Conservation (phyloP, 2,329 filamentous ascomycete genomes). For the Cladosporium sp. region DNA sequence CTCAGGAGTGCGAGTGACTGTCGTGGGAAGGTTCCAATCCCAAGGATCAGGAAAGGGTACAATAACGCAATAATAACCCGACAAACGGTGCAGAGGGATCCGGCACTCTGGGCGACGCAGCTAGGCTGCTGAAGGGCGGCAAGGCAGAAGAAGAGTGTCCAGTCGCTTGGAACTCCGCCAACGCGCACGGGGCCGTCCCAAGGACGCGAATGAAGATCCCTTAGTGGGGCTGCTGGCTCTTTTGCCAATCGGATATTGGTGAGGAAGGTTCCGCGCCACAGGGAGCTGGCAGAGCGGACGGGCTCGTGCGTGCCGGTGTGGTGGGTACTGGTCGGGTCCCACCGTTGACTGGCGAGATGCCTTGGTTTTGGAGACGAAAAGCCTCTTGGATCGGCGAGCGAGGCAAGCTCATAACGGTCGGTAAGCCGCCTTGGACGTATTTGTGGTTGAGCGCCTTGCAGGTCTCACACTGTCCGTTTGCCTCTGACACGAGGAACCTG, state of each 20-base stretch:
- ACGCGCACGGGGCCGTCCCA: neutral
- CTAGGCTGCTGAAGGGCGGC: constrained; percentile 8
- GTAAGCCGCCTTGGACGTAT: no score
- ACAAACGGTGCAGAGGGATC: constrained; percentile 10
- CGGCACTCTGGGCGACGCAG: constrained; percentile 4
- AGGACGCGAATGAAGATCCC: constrained; percentile 1
- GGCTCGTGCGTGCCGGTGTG: neutral
- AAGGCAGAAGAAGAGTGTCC: constrained; percentile 1
- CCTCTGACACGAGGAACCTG: no score
- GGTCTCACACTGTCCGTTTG: no score
- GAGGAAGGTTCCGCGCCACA: neutral
- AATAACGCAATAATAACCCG: constrained; percentile 9
- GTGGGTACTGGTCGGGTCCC: no score
- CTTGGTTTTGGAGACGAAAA: no score
- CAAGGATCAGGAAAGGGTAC: constrained; percentile 4
- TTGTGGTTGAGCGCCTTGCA: no score
- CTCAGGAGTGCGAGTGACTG: neutral
- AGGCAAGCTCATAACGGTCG: no score
- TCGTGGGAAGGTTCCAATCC: neutral
- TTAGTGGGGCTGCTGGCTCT: neutral
- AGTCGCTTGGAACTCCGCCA: neutral
- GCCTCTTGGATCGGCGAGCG: no score
- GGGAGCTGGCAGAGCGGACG: constrained; percentile 2
- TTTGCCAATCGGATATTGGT: constrained; percentile 1
- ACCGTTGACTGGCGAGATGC: no score